Percentiles rank a stretch among this genome's conserved stretches.
Conservation (phyloP, 73 alveolate genomes). For the Halteria grandinella region DNA sequence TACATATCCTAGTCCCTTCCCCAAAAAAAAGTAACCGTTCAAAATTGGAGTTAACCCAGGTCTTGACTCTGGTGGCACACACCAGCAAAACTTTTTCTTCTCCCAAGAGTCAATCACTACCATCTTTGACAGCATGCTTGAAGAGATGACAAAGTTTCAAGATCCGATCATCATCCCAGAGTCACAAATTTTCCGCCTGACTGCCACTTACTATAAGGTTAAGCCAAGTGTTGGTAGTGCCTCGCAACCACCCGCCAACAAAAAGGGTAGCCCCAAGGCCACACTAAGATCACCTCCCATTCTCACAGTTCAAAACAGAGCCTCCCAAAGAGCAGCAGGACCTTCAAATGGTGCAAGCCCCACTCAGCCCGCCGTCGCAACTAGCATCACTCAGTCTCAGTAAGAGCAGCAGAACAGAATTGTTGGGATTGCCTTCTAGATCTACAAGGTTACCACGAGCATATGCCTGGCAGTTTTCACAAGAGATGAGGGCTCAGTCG, state of each 20-base stretch:
- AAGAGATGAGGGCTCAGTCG: constrained; percentile 39
- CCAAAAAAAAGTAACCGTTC: constrained; percentile 1
- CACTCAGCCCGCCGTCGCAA: background rate
- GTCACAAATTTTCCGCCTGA: background rate
- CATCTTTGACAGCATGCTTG: constrained; percentile 10
- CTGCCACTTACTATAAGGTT: constrained; percentile 39
- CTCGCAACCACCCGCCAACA: background rate
- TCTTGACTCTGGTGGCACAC: too few species aligned
- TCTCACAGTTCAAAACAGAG: too few species aligned
- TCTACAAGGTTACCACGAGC: background rate
- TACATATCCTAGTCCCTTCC: constrained; percentile 7
- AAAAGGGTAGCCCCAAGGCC: too few species aligned
- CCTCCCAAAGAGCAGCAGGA: background rate
- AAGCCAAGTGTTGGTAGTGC: constrained; percentile 32
- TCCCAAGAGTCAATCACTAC: background rate
- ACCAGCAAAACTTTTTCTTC: constrained; percentile 2
- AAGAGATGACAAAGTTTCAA: constrained; percentile 40
- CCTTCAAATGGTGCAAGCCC: background rate
- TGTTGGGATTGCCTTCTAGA: constrained; percentile 23
- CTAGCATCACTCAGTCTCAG: background rate
- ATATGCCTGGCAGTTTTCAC: constrained; percentile 10
- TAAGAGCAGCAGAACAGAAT: constrained; percentile 29
- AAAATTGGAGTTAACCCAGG: constrained; percentile 5
- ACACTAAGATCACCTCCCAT: too few species aligned
- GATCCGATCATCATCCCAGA: constrained; percentile 49